Evolutionary conservation across 768 basidiomycete genomes (phyloP).

Genomic region (Tubosaeta sp.): DNA sequence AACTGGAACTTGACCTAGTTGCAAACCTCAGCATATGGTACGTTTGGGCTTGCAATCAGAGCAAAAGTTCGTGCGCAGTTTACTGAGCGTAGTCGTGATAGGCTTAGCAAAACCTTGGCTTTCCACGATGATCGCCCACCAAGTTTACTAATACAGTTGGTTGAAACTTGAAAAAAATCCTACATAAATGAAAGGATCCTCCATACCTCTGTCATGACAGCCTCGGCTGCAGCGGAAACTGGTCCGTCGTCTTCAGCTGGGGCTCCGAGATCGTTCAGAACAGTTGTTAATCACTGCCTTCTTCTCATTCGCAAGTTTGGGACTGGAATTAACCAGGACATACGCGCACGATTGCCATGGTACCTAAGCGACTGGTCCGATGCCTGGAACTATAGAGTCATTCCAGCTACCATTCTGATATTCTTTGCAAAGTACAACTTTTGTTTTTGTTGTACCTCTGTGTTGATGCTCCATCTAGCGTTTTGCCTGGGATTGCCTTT

Average conservation of each 20-base stretch:
- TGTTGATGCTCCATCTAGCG: conserved; percentile 35
- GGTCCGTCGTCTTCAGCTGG: background rate
- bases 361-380: conserved; percentile 88
- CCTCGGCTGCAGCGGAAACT: background rate
- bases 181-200: background rate
- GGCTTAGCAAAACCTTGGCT: no score
- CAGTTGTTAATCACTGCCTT: background rate
- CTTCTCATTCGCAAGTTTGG: conserved; percentile 36
- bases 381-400: conserved; percentile 86
- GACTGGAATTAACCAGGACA: conserved; percentile 65
- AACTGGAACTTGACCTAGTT: no score
- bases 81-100: no score
- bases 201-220: background rate
- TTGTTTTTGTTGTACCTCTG: background rate
- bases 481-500: conserved; percentile 90
- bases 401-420: conserved; percentile 82
- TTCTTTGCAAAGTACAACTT: conserved; percentile 74
- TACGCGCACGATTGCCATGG: conserved; percentile 68
- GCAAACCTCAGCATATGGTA: no score
- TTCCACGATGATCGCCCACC: no score
- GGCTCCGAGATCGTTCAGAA: background rate
- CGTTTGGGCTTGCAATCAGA: no score
- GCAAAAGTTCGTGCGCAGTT: no score
- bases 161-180: background rate
- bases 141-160: no score